A percentile compares a stretch with the other conserved stretches of the same genome.
Conservation (phyloP, 805 yeast species). For the Pichia deserticola region DNA sequence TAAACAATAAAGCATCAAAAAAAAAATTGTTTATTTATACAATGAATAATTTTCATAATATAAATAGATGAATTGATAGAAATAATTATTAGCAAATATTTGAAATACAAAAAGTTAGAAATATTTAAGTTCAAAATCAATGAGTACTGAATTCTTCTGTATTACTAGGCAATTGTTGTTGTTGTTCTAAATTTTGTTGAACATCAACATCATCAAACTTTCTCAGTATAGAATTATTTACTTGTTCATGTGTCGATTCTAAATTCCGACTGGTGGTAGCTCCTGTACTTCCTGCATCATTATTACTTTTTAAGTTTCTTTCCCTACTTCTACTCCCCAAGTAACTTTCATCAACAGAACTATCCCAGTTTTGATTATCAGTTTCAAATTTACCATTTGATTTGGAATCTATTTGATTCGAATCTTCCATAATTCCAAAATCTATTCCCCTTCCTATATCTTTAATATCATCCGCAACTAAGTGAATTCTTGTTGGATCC, state of each 20-base stretch:
- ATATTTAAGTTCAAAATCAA: neutral
- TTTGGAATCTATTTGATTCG: conserved; percentile 12
- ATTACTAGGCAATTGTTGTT: neutral
- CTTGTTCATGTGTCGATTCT: neutral
- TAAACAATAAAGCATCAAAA: no score
- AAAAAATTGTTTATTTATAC: no score
- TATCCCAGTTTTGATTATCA: conserved; percentile 9
- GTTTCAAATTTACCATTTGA: neutral
- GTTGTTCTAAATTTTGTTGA: neutral
- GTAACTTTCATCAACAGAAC: conserved; percentile 9
- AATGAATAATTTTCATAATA: no score
- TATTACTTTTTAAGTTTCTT: neutral
- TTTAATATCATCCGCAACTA: conserved; percentile 61
- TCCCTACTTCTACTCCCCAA: conserved; percentile 5
- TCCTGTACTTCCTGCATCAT: neutral
- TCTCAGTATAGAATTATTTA: neutral
- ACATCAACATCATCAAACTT: neutral
- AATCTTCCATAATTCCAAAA: conserved; percentile 5
- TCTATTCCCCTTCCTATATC: conserved; percentile 22
- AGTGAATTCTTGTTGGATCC: conserved; percentile 59
- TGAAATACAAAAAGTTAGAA: no score
- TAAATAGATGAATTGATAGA: no score
- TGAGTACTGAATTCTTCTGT: neutral
- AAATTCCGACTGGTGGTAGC: neutral
- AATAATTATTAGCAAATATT: no score